Conservation (phyloP, 192 early-diverging fungal species). For the Umbelopsis sp. region DNA sequence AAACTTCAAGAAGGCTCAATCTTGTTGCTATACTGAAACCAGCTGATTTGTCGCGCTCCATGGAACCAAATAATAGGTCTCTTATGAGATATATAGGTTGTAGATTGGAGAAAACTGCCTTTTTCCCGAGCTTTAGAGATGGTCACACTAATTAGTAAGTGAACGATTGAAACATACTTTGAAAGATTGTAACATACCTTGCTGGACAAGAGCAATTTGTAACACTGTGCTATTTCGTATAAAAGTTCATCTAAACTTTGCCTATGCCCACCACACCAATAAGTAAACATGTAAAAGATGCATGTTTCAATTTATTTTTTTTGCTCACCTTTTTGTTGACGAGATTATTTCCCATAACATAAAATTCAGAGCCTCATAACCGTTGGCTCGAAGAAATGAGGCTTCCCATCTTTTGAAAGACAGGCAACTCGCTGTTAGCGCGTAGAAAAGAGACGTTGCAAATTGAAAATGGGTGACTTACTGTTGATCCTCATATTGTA, state of each 20-base stretch:
- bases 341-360: slow-evolving; percentile 9
- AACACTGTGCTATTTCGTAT: background rate
- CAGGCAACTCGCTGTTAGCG: background rate
- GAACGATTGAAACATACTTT: background rate
- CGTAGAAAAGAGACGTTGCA: background rate
- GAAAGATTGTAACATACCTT: background rate
- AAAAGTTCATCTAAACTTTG: slow-evolving; percentile 1
- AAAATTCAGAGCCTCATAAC: slow-evolving; percentile 12
- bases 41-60: background rate
- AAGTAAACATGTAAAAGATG: no score
- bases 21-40: background rate
- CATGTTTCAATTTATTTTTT: no score
- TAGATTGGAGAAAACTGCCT: background rate
- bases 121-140: background rate
- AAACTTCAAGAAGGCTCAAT: background rate
- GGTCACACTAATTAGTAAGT: background rate
- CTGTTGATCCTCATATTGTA: background rate
- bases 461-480: background rate
- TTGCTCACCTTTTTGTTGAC: background rate
- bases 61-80: background rate
- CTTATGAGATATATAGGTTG: slow-evolving; percentile 18
- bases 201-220: background rate
- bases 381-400: background rate
- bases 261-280: background rate
- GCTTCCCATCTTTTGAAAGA: background rate